Conservation (phyloP, 176 grass and related monocot genomes). For the Saccharum spontaneum region DNA sequence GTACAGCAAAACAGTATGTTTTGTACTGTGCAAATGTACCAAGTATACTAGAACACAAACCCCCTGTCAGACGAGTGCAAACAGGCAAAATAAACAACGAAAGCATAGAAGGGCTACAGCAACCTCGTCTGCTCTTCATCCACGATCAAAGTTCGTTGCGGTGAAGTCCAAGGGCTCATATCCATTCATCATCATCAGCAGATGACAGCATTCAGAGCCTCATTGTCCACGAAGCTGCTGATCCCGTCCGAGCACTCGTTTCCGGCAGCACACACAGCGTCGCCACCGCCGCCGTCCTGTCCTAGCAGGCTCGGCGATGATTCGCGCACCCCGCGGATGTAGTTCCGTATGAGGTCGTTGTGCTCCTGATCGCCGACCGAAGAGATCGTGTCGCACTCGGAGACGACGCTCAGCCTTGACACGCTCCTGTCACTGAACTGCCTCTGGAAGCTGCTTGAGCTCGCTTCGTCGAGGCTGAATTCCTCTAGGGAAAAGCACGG, state of each 20-base stretch:
- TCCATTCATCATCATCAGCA: background rate
- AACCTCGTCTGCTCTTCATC: background rate
- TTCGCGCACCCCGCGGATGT: slow-evolving; percentile 2
- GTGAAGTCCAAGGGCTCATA: too few species aligned
- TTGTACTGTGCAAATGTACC: slow-evolving; percentile 6
- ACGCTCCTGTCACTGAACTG: slow-evolving; percentile 54
- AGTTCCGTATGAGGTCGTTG: background rate
- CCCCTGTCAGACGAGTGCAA: background rate
- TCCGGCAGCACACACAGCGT: background rate
- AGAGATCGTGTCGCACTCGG: slow-evolving; percentile 40
- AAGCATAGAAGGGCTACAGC: background rate
- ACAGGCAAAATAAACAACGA: background rate
- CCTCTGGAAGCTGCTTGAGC: slow-evolving; percentile 33
- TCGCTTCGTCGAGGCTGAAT: slow-evolving; percentile 15
- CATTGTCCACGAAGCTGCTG: background rate
- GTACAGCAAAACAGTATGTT: slow-evolving; percentile 1
- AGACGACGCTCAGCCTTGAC: slow-evolving; percentile 39
- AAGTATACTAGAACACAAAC: slow-evolving; percentile 1
- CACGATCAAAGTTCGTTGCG: background rate
- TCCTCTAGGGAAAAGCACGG: slow-evolving; percentile 39
- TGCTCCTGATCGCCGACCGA: slow-evolving; percentile 27
- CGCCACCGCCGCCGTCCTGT: background rate
- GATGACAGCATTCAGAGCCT: slow-evolving; percentile 19
- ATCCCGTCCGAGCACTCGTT: slow-evolving; percentile 11
- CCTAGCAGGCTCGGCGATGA: slow-evolving; percentile 20